These are phyloP conservation scores for Tylopilus sp. DNA, from an alignment of 768 basidiomycete species.

Conservation along the genomic window DNA sequence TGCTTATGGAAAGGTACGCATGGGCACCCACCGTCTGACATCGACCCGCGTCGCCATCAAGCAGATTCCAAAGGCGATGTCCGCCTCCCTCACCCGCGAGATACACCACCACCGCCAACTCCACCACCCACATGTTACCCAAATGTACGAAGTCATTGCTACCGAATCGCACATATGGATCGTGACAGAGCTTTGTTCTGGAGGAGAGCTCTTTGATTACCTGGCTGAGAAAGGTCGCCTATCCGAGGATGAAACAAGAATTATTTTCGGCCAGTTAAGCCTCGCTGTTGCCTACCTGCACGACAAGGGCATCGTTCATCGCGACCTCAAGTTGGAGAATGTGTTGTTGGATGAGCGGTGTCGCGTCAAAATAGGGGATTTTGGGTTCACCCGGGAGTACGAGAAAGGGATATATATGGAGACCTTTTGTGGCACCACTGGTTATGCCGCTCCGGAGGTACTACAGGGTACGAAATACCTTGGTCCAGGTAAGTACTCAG, in stretches of 20 bases:
- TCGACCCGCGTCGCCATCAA: slow-evolving; percentile 94
- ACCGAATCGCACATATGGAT: slow-evolving; percentile 97
- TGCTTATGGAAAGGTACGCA: slow-evolving; percentile 91
- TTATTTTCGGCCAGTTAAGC: slow-evolving; percentile 94
- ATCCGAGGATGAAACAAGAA: slow-evolving; percentile 75
- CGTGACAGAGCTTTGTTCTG: slow-evolving; percentile 93
- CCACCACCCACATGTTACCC: slow-evolving; percentile 93
- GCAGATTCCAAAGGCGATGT: slow-evolving; percentile 94
- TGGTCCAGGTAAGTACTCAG: slow-evolving; percentile 65
- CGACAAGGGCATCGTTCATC: slow-evolving; percentile 89
- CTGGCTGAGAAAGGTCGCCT: slow-evolving; percentile 92
- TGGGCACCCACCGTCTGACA: slow-evolving; percentile 92
- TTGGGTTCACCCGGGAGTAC: slow-evolving; percentile 93
- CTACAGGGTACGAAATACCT: slow-evolving; percentile 82
- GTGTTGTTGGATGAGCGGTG: slow-evolving; percentile 88
- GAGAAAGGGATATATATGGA: slow-evolving; percentile 77
- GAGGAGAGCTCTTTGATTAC: slow-evolving; percentile 98
- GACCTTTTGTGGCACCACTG: slow-evolving; percentile 94
- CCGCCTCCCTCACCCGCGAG: slow-evolving; percentile 89
- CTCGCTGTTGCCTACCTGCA: slow-evolving; percentile 94
- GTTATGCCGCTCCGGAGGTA: slow-evolving; percentile 93
- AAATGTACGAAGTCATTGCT: slow-evolving; percentile 97
- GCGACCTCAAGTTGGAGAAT: slow-evolving; percentile 96
- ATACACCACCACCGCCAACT: slow-evolving; percentile 98
- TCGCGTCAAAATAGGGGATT: slow-evolving; percentile 90